Conservation (phyloP, 192 early-diverging fungal genomes). For the Backusella tuberculispora region DNA sequence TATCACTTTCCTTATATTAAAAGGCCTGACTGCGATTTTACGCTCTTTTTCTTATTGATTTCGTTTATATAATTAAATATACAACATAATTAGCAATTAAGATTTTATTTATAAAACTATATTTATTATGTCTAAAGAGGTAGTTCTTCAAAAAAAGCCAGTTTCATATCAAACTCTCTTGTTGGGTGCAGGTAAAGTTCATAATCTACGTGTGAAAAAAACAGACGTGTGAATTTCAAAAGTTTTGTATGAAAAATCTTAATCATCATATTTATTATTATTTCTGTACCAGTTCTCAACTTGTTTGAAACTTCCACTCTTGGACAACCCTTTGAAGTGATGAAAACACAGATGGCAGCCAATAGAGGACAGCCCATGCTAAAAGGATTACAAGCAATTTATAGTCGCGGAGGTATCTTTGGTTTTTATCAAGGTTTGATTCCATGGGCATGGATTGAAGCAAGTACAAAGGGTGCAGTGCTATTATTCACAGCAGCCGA, state of each 20-base stretch:
- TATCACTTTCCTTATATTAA: not conserved
- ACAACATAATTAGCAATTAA: too few species aligned
- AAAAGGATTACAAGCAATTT: conserved; percentile 75
- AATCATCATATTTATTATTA: not conserved
- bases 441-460: conserved; percentile 70
- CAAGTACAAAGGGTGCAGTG: conserved; percentile 63
- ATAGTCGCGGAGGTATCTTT: conserved; percentile 81
- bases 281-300: conserved; percentile 51
- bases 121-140: not conserved
- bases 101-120: too few species aligned
- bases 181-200: conserved; percentile 75
- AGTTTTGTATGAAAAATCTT: not conserved
- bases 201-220: not conserved
- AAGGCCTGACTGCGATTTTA: not conserved
- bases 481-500: conserved; percentile 64
- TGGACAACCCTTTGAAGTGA: conserved; percentile 95
- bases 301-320: conserved; percentile 92
- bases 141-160: conserved; percentile 77
- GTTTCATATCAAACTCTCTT: conserved; percentile 85
- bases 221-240: conserved; percentile 7
- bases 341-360: conserved; percentile 95
- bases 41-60: not conserved
- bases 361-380: conserved; percentile 84
- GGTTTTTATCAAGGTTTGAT: conserved; percentile 95
- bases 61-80: not conserved